Percentiles rank a stretch among this genome's conserved stretches.
These are phyloP conservation scores for Yarrowia alimentaria DNA, from an alignment of 805 yeast species.

Conservation along the genomic window DNA sequence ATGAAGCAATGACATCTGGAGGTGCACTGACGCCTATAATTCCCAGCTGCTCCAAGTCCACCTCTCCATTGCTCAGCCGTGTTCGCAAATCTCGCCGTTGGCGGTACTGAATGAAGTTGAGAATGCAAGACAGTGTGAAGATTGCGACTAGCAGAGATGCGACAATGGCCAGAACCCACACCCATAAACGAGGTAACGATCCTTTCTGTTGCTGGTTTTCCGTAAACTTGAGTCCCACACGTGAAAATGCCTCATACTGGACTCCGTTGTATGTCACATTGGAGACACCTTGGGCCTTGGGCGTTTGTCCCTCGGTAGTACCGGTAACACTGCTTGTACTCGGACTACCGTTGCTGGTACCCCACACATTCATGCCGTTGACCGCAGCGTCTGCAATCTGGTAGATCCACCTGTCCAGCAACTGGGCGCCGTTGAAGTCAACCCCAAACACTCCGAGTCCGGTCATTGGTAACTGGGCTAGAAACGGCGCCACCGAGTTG, in stretches of 20 bases:
- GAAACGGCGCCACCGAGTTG: too few relatives aligned
- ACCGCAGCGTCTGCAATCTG: too few relatives aligned
- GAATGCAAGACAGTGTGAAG: conserved; percentile 6
- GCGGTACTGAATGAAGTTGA: conserved; percentile 26
- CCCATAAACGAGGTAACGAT: conserved; percentile 26
- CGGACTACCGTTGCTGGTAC: too few relatives aligned
- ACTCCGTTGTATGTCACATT: too few relatives aligned
- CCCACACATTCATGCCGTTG: too few relatives aligned
- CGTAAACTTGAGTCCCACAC: conserved; percentile 1
- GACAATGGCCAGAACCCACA: conserved; percentile 28
- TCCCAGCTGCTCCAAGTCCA: conserved; percentile 28
- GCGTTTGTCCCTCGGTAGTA: too few relatives aligned
- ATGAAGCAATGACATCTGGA: conserved; percentile 9
- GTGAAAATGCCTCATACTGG: neutral
- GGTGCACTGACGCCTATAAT: conserved; percentile 27
- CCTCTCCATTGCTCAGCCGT: conserved; percentile 24
- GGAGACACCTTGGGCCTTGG: too few relatives aligned
- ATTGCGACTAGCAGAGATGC: conserved; percentile 26
- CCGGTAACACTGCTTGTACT: too few relatives aligned
- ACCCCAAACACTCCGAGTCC: too few relatives aligned
- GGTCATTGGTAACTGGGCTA: too few relatives aligned
- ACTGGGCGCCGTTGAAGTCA: too few relatives aligned
- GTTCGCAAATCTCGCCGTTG: conserved; percentile 22
- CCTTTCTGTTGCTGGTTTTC: neutral
- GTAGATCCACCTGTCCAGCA: too few relatives aligned